Conservation (phyloP, 805 yeast genomes). For the Schwanniomyces vanrijiae region DNA sequence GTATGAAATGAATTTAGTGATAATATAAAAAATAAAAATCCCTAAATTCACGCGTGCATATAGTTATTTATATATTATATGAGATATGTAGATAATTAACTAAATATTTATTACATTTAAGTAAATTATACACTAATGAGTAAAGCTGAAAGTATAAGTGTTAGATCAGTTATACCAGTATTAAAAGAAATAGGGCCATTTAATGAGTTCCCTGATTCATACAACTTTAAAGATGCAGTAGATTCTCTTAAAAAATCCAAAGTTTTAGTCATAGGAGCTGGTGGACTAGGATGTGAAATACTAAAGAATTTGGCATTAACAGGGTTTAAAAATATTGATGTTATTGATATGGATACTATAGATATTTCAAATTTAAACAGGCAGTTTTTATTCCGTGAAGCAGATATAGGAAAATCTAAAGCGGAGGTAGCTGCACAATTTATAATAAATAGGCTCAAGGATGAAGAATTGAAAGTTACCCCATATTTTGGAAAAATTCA, state of each 20-base stretch:
- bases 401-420: slow-evolving; percentile 65
- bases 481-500: slow-evolving; percentile 66
- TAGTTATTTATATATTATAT: background rate
- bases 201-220: slow-evolving; percentile 39
- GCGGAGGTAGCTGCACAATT: slow-evolving; percentile 64
- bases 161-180: slow-evolving; percentile 11
- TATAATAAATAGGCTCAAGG: slow-evolving; percentile 47
- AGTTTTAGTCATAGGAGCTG: slow-evolving; percentile 66
- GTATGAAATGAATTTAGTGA: background rate
- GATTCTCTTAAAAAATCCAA: slow-evolving; percentile 20
- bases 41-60: background rate
- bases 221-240: slow-evolving; percentile 19
- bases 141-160: background rate
- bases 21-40: too few species aligned
- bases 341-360: slow-evolving; percentile 82
- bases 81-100: background rate
- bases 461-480: slow-evolving; percentile 38
- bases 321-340: slow-evolving; percentile 65
- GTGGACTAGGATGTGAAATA: slow-evolving; percentile 83
- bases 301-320: slow-evolving; percentile 66
- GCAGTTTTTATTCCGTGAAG: slow-evolving; percentile 64
- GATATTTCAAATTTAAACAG: slow-evolving; percentile 76
- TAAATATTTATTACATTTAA: background rate
- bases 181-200: slow-evolving; percentile 34
- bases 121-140: background rate